Conservation (phyloP, 148 eudicot species). For the Heliamphora exappendiculata region DNA sequence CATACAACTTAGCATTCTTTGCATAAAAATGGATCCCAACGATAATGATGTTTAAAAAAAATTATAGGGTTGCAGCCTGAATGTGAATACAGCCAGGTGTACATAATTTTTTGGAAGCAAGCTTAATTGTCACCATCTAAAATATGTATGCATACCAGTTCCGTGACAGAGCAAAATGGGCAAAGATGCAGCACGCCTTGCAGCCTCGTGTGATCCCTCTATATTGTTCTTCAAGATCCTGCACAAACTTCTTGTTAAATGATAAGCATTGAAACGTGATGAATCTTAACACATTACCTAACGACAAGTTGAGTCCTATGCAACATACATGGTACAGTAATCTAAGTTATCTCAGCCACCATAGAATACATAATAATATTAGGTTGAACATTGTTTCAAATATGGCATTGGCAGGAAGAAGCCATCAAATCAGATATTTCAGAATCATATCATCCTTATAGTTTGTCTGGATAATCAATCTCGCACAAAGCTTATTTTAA, state of each 20-base stretch:
- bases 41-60: neutral
- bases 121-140: neutral
- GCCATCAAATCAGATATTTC: neutral
- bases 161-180: constrained; percentile 93
- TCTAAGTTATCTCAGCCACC: neutral
- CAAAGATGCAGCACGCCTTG: constrained; percentile 76
- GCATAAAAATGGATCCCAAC: neutral
- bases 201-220: constrained; percentile 23
- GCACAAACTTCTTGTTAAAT: constrained; percentile 9
- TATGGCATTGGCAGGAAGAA: neutral
- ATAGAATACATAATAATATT: neutral
- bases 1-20: no score
- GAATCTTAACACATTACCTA: neutral
- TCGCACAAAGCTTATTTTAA: neutral
- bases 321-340: neutral
- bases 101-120: neutral
- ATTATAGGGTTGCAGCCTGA: no score
- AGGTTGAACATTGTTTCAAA: neutral
- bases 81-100: neutral
- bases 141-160: constrained; percentile 32
- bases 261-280: constrained; percentile 1
- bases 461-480: neutral
- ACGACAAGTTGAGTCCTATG: neutral
- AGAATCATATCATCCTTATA: neutral
- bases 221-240: constrained; percentile 74